phyloP scores from a whole-genome alignment of 2,329 filamentous ascomycete species.

The Stylonectria norvegica region DNA sequence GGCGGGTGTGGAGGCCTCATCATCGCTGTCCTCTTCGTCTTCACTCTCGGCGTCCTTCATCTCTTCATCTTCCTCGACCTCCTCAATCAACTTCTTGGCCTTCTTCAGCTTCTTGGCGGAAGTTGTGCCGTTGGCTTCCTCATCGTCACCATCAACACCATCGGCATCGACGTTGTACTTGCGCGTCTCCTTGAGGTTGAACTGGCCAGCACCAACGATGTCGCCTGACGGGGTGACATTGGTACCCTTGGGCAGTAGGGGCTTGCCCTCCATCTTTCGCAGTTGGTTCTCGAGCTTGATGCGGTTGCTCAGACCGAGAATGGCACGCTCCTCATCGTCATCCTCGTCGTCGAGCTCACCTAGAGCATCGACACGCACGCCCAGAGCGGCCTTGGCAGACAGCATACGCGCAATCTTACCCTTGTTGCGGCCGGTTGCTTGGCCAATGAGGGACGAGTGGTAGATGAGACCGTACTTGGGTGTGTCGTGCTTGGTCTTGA shows the following conservation, averaged over 20 bases:
- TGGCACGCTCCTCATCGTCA: constrained; percentile 85
- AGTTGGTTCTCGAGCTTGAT: constrained; percentile 74
- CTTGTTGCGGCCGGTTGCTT: constrained; percentile 98
- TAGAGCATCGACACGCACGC: constrained; percentile 85
- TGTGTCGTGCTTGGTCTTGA: constrained; percentile 99
- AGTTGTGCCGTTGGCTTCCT: constrained; percentile 43
- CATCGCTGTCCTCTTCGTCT: constrained; percentile 35
- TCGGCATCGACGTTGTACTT: constrained; percentile 96
- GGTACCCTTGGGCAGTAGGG: constrained; percentile 71
- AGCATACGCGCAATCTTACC: constrained; percentile 98
- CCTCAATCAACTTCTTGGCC: constrained; percentile 41
- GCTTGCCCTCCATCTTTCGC: constrained; percentile 83
- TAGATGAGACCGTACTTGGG: constrained; percentile 97
- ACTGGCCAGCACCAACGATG: constrained; percentile 65
- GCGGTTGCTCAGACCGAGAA: constrained; percentile 70
- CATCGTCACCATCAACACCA: constrained; percentile 66
- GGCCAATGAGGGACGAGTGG: constrained; percentile 88
- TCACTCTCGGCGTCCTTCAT: constrained; percentile 45
- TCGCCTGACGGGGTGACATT: constrained; percentile 73
- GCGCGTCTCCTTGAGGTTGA: constrained; percentile 85
- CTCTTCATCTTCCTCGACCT: constrained; percentile 41
- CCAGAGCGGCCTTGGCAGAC: constrained; percentile 87
- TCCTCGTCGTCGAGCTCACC: constrained; percentile 57
- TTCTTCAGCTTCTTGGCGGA: constrained; percentile 35
- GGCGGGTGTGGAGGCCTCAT: constrained; percentile 32